Base-by-base conservation (phyloP, 768 basidiomycete genomes). In the Floccularia luteovirens region DNA sequence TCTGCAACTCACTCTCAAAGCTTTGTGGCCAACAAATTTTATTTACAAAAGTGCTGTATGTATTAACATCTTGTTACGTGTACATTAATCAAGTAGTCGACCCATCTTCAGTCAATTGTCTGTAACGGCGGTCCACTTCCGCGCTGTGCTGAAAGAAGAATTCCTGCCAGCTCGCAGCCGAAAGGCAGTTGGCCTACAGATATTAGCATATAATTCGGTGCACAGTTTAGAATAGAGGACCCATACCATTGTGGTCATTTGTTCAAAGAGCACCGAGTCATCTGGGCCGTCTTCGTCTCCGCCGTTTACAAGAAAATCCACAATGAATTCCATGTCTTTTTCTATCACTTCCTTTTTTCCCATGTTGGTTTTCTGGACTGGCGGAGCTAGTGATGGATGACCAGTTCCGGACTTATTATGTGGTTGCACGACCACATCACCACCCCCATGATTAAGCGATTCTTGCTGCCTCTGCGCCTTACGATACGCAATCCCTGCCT, bases 261-360 rank as follows among this genome's bases (percentile, higher is more conserved):
- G 61, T 34, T 56, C 60, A 76, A 79, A 85, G 24, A 79, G 59
- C n/a, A 66, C 51, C 1, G 56, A 52, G 11, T 63, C 63, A 6
- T 59, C 54, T 5, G 66, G 61, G 1, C 70, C 67, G 3, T 73
- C 67, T 8, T 70, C 70, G 28, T 64, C 59, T 13, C 59, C 64
- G 6, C 69, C 72, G 8, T 68, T 66, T 8, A 71, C 72, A 48
- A 84, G 78, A 48, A 80, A 84, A 7, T 56, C 54, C 5, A 72
- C 66, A 25, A 85, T 63, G 2, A 59, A 51, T 13, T 72, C 60
- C n/a, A 82, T 58, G 52, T 81, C 77, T 36, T 66, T 56, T 43
- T 66, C 55, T 42, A 53, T 28, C 25, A 28, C 30, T 11, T 42
- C 38, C 24, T 38, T 48, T 20, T 16, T 40, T 17, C 36, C 34